Percentiles rank a stretch among this genome's conserved stretches.
These are phyloP conservation scores for Apiospora aurea DNA, from an alignment of 2,329 filamentous ascomycete genomes.

Conservation along the genomic window DNA sequence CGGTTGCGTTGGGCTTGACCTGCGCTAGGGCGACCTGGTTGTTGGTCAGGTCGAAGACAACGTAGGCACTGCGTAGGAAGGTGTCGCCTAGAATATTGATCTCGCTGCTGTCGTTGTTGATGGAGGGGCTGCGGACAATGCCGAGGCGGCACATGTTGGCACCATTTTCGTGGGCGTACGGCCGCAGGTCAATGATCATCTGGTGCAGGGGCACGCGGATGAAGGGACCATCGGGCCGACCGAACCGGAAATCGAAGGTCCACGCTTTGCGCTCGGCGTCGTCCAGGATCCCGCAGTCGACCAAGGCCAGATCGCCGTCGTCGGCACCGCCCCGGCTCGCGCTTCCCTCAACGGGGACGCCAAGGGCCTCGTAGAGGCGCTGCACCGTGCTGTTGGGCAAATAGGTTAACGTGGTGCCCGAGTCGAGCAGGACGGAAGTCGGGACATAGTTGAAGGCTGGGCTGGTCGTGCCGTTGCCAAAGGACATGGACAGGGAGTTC, in stretches of 20 bases:
- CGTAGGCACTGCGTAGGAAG: slow-evolving; percentile 66
- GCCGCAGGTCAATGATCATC: slow-evolving; percentile 51
- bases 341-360: slow-evolving; percentile 52
- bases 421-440: slow-evolving; percentile 70
- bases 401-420: slow-evolving; percentile 70
- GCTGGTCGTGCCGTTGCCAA: slow-evolving; percentile 56
- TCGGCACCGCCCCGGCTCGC: slow-evolving; percentile 41
- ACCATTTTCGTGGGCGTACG: slow-evolving; percentile 45
- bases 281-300: slow-evolving; percentile 57
- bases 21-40: slow-evolving; percentile 62
- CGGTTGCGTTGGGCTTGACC: slow-evolving; percentile 62
- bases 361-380: slow-evolving; percentile 60
- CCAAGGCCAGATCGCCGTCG: slow-evolving; percentile 47
- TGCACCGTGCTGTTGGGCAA: slow-evolving; percentile 62
- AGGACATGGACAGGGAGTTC: slow-evolving; percentile 55
- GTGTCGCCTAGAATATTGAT: slow-evolving; percentile 62
- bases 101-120: slow-evolving; percentile 47
- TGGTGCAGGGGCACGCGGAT: slow-evolving; percentile 63
- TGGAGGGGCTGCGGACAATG: slow-evolving; percentile 44
- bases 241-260: slow-evolving; percentile 62
- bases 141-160: slow-evolving; percentile 60
- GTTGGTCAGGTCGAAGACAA: slow-evolving; percentile 66
- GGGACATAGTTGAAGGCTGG: slow-evolving; percentile 53
- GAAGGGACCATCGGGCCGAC: slow-evolving; percentile 53
- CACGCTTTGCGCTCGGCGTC: slow-evolving; percentile 38